A percentile compares a stretch with the other conserved stretches of the same genome.
These are phyloP conservation scores for Lunularia cruciata DNA, from an alignment of 225 moss, liverwort and hornwort species.

Conservation along the genomic window DNA sequence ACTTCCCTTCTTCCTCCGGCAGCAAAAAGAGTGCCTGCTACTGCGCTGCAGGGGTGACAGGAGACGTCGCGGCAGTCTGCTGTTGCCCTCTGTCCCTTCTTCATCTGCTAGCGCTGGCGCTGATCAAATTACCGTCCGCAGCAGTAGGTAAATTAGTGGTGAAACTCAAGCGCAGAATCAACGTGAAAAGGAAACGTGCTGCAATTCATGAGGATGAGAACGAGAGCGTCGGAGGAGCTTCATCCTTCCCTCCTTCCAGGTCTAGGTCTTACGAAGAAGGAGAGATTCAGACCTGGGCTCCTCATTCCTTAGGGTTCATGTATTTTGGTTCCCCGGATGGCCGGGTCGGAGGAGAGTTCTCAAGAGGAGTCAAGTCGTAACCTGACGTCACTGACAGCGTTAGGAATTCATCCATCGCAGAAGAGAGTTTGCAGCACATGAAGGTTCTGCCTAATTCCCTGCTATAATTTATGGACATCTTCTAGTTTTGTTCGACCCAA, in stretches of 20 bases:
- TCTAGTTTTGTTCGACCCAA: neutral
- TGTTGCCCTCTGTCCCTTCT: constrained; percentile 97
- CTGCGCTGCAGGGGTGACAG: constrained; percentile 78
- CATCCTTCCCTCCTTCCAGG: constrained; percentile 66
- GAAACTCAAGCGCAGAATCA: constrained; percentile 58
- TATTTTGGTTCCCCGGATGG: constrained; percentile 51
- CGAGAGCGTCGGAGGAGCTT: constrained; percentile 33
- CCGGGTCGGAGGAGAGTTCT: constrained; percentile 15
- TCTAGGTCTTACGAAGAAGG: constrained; percentile 56
- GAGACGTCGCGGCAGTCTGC: constrained; percentile 87
- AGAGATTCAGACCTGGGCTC: constrained; percentile 54
- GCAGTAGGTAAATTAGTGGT: constrained; percentile 48
- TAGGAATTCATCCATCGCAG: neutral
- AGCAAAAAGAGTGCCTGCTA: constrained; percentile 53
- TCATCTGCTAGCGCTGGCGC: constrained; percentile 77
- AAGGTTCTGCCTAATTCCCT: constrained; percentile 1
- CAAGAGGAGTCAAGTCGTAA: no score
- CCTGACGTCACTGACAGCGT: constrained; percentile 21
- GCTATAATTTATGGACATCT: neutral
- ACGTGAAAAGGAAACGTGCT: constrained; percentile 50
- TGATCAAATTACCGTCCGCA: constrained; percentile 74
- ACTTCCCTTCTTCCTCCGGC: constrained; percentile 37
- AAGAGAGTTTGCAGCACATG: neutral
- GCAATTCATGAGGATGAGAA: constrained; percentile 58
- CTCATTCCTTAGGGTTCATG: constrained; percentile 69